Conservation (phyloP, 2,329 filamentous ascomycete species). For the Gaeumannomyces tritici region DNA sequence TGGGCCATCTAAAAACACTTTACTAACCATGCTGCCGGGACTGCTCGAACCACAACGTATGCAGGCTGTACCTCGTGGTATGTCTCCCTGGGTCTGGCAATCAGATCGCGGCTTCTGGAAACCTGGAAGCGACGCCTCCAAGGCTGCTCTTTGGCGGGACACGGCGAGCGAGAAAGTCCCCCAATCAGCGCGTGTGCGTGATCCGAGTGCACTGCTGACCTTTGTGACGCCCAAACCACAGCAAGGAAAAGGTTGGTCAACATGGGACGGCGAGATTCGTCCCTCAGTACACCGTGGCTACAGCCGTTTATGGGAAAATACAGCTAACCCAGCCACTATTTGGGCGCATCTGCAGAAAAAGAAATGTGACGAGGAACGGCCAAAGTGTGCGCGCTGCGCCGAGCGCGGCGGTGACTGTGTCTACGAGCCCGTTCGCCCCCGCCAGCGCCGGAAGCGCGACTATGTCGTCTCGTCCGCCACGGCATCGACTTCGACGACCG, state of each 20-base stretch:
- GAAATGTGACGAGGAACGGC: slow-evolving; percentile 43
- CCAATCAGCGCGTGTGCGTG: background rate
- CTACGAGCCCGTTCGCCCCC: slow-evolving; percentile 37
- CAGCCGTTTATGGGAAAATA: background rate
- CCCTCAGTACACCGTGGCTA: too few species aligned
- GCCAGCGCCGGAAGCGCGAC: slow-evolving; percentile 29
- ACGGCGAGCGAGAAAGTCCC: background rate
- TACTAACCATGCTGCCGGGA: background rate
- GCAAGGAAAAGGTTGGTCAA: slow-evolving; percentile 38
- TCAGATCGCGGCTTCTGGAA: background rate
- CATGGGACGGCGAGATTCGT: too few species aligned
- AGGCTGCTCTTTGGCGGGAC: background rate
- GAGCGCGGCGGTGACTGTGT: slow-evolving; percentile 36
- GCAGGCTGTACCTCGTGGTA: slow-evolving; percentile 40
- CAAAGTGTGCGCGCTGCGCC: slow-evolving; percentile 37
- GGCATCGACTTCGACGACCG: background rate
- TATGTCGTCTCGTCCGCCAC: slow-evolving; percentile 11
- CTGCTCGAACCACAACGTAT: background rate
- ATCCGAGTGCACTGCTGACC: background rate
- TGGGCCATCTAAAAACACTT: background rate
- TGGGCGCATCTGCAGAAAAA: slow-evolving; percentile 31
- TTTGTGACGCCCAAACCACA: slow-evolving; percentile 11
- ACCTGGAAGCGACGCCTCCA: background rate
- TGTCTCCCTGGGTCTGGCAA: slow-evolving; percentile 12
- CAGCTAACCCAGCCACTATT: background rate